These are phyloP conservation scores for Erodium texanum DNA, from an alignment of 441 rosid genomes.

Conservation along the genomic window DNA sequence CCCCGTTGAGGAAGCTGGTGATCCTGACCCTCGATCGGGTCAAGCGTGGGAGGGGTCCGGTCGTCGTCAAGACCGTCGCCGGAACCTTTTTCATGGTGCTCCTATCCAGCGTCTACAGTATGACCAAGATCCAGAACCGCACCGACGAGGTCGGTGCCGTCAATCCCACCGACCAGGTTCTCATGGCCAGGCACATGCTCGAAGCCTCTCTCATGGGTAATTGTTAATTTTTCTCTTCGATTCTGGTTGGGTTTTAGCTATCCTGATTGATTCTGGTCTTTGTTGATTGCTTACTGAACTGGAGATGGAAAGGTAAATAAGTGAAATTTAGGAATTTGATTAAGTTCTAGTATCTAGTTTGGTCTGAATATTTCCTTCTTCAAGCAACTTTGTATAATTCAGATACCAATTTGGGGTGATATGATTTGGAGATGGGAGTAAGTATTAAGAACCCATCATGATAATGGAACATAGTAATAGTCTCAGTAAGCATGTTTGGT, in stretches of 20 bases:
- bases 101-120: slow-evolving; percentile 46
- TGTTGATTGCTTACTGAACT: neutral
- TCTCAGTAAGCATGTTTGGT: neutral
- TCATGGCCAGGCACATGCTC: slow-evolving; percentile 60
- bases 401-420: neutral
- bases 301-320: no score
- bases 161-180: slow-evolving; percentile 79
- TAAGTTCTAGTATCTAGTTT: neutral
- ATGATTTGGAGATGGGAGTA: neutral
- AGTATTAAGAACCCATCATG: neutral
- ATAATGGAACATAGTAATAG: neutral
- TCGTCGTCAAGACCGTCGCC: slow-evolving; percentile 54
- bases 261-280: neutral
- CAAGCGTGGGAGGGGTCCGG: slow-evolving; percentile 81
- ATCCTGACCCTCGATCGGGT: slow-evolving; percentile 54
- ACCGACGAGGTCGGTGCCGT: slow-evolving; percentile 40
- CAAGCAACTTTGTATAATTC: neutral
- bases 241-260: neutral
- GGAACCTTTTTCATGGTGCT: slow-evolving; percentile 50
- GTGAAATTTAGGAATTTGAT: no score
- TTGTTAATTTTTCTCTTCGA: neutral
- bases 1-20: slow-evolving; percentile 67
- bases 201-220: slow-evolving; percentile 89
- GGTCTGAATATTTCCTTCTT: neutral
- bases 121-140: slow-evolving; percentile 48